Percentiles rank a stretch among this genome's conserved stretches.
These are phyloP conservation scores for Diaporthe australafricana DNA, from an alignment of 2,329 filamentous ascomycete species.

Conservation along the genomic window DNA sequence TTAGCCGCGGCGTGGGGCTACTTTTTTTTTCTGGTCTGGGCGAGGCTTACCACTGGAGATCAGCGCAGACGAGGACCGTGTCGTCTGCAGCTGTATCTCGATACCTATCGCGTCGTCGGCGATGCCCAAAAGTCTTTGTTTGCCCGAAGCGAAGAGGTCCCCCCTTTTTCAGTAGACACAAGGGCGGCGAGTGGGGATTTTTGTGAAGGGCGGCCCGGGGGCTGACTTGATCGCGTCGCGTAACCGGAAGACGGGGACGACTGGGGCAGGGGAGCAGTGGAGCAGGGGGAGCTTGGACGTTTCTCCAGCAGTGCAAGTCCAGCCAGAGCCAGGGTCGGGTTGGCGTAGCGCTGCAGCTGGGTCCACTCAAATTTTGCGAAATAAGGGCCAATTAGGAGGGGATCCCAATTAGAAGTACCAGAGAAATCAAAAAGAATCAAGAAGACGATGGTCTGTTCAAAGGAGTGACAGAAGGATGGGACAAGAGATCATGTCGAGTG, in stretches of 20 bases:
- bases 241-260: slow-evolving; percentile 35
- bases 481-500: slow-evolving; percentile 21
- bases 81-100: slow-evolving; percentile 72
- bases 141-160: slow-evolving; percentile 36
- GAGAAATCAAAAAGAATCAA: slow-evolving; percentile 28
- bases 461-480: slow-evolving; percentile 35
- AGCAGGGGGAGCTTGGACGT: slow-evolving; percentile 29
- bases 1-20: slow-evolving; percentile 16
- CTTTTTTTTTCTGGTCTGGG: slow-evolving; percentile 26
- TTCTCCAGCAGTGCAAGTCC: slow-evolving; percentile 13
- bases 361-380: slow-evolving; percentile 30
- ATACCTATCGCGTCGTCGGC: slow-evolving; percentile 37
- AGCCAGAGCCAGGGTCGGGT: slow-evolving; percentile 21
- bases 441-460: slow-evolving; percentile 30
- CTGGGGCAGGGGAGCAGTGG: slow-evolving; percentile 19
- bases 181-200: slow-evolving; percentile 33
- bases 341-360: slow-evolving; percentile 22
- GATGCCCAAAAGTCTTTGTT: slow-evolving; percentile 34
- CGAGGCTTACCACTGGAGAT: slow-evolving; percentile 64
- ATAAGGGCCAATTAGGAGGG: slow-evolving; percentile 25
- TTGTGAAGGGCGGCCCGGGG: slow-evolving; percentile 29
- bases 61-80: slow-evolving; percentile 70
- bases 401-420: slow-evolving; percentile 19
- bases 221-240: slow-evolving; percentile 37
- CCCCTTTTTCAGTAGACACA: slow-evolving; percentile 31